Evolutionary conservation across 2,329 filamentous ascomycete species (phyloP).

Genomic region (Metarhizium anisopliae): DNA sequence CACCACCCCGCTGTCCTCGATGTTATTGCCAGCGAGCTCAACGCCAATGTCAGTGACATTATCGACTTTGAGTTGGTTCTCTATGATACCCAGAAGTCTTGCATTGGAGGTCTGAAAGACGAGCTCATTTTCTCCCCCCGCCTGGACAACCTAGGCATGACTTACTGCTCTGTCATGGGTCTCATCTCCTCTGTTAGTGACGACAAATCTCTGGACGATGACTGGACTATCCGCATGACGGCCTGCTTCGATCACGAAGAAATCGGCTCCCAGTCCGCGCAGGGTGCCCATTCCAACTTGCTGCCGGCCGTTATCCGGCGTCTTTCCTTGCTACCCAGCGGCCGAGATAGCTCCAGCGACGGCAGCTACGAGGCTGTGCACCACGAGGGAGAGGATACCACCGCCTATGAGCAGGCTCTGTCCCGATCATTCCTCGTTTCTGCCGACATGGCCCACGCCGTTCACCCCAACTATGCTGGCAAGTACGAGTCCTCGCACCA

Average conservation of each 20-base stretch:
- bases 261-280: constrained; percentile 84
- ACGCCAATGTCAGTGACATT: constrained; percentile 60
- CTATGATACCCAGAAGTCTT: constrained; percentile 89
- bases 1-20: constrained; percentile 86
- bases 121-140: constrained; percentile 96
- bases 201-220: constrained; percentile 58
- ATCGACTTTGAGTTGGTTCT: constrained; percentile 95
- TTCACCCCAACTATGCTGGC: constrained; percentile 86
- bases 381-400: constrained; percentile 55
- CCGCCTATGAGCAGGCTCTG: constrained; percentile 88
- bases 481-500: constrained; percentile 91
- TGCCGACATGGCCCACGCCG: constrained; percentile 94
- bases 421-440: constrained; percentile 88
- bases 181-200: constrained; percentile 70
- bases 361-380: constrained; percentile 46
- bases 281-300: constrained; percentile 88
- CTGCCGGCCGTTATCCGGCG: constrained; percentile 81
- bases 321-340: constrained; percentile 67
- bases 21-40: constrained; percentile 72
- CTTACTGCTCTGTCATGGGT: constrained; percentile 81
- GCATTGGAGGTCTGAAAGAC: constrained; percentile 80
- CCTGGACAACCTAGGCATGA: constrained; percentile 93
- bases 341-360: constrained; percentile 58
- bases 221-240: constrained; percentile 79
- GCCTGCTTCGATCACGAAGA: constrained; percentile 97